Evolutionary conservation across 495 filamentous ascomycete genomes (phyloP), one percentile per base, ranked within the genome.

Genomic region (Trichocladium uniseriatum): DNA sequence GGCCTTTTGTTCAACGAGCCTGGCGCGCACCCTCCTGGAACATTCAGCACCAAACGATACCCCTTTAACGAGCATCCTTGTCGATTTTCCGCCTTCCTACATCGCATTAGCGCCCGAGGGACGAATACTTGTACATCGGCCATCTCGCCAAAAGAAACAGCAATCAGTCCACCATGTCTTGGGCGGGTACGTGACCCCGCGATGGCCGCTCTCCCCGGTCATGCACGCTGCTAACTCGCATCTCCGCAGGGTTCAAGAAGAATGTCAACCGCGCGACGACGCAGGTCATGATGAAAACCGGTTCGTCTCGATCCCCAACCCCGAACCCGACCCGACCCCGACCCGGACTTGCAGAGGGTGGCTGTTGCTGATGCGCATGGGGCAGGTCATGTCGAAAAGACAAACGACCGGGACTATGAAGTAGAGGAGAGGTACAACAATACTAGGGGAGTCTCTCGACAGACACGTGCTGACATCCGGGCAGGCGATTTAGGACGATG

Each of bases 241-340:
- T 19, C 45, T 22, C 49, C 56, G 34, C 58, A 94, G 92, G 92
- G 45, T 96, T 98, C 72, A 97, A 96, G 78, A 97, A 96, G 67
- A 94, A 91, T 78, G 89, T 95, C 75, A 92, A 92, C 74, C 87
- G 92, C 68, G 91, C 92, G 52, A 95, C 90, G 68, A 96, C 94
- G 66, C 91, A 95, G 82, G 91, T 96, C 47, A 96, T 98, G 89
- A 97, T 98, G 92, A 98, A 96, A 77, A 90, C 92, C 16, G 87
- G 84, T 87, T 16, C 45, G 59, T 55, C 7, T 14, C n/a, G 9
- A 28, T n/a, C n/a, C n/a, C n/a, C n/a, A n/a, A n/a, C n/a, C n/a
- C n/a, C 45, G 21, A 24, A 16, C 19, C 11, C 27, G 19, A 18
- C 22, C 7, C 28, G n/a, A 14, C 14, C 22, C 18, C 21, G 18